Base-by-base conservation (phyloP, 176 grass and related monocot species). In the Calamus simplicifolius region DNA sequence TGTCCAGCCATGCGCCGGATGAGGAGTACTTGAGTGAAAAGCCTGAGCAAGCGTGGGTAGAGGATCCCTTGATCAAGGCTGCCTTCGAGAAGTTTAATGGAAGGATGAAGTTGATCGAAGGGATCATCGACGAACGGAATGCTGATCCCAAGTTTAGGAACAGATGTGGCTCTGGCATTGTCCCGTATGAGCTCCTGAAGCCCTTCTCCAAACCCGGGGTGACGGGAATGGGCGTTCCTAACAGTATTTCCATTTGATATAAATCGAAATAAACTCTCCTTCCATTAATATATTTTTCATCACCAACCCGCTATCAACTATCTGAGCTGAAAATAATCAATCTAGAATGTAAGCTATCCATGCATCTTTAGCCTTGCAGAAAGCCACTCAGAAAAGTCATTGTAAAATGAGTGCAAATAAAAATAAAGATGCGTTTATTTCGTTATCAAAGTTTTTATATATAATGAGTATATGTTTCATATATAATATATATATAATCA, bases 131-230 rank as follows among this genome's bases (percentile, higher is more conserved):
- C 64, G 73, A 73, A 25, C 54, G 80, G 7, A 96, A 90, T 75
- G 70, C 58, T 25, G 27, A 87, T 54, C 49, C 52, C 16, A 68
- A 66, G 48, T 53, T 82, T 17, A 88, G 25, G 69, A 90, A 97
- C 71, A 57, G 92, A 19, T 82, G 74, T 19, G 83, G 87, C 13
- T 87, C 80, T 2, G 87, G 92, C 13, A 61, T 88, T 54, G 78
- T 87, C 3, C 92, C 87, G n/a, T 97, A 97, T 57, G 80, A 91
- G 84, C 81, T 97, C 61, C 70, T 97, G 63, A 86, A 82, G 76
- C 92, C 92, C 0, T 87, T 68, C 69, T 97, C 92, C 19, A 64
- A 62, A 27, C 80, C 92, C 2, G 92, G 87, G 5, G 87, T 85
- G 50, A 97, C 83, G 3, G 92, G 92, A n/a, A 86, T 80, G 50